Evolutionary conservation across 768 basidiomycete genomes (phyloP).

Genomic region (Dictyophora rubrovolvata): DNA sequence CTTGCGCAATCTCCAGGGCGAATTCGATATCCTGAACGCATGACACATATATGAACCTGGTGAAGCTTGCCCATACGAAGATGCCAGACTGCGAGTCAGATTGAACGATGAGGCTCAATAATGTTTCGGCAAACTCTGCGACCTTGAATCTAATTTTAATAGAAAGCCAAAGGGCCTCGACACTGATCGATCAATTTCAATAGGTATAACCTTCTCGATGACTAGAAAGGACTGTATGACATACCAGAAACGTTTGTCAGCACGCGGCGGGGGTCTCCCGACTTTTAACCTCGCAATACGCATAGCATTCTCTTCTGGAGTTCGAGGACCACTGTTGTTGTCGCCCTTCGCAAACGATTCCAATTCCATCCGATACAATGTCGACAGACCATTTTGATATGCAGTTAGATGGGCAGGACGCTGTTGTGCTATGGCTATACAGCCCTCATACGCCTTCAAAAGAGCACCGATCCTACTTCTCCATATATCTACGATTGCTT

Average conservation of each 20-base stretch:
- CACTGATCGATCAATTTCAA: slow-evolving; percentile 11
- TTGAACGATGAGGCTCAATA: slow-evolving; percentile 28
- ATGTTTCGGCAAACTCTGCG: slow-evolving; percentile 31
- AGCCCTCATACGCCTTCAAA: slow-evolving; percentile 29
- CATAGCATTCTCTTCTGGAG: slow-evolving; percentile 41
- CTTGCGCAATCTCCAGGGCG: slow-evolving; percentile 35
- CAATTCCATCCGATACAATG: slow-evolving; percentile 40
- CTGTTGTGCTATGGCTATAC: slow-evolving; percentile 30
- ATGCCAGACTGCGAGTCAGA: slow-evolving; percentile 21
- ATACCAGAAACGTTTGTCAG: slow-evolving; percentile 12
- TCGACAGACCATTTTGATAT: slow-evolving; percentile 51
- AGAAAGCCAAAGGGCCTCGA: slow-evolving; percentile 50
- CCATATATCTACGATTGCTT: slow-evolving; percentile 30
- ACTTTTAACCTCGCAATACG: slow-evolving; percentile 39
- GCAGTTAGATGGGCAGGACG: slow-evolving; percentile 49
- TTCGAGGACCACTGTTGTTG: slow-evolving; percentile 27
- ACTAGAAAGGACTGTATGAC: no score
- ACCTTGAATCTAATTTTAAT: slow-evolving; percentile 45
- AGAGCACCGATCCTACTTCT: slow-evolving; percentile 25
- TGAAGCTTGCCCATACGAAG: slow-evolving; percentile 37
- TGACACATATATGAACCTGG: slow-evolving; percentile 34
- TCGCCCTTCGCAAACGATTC: slow-evolving; percentile 19
- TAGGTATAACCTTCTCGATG: no score
- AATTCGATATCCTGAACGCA: slow-evolving; percentile 37
- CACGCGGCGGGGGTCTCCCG: slow-evolving; percentile 47